Evolutionary conservation across 352 stramenopile species (phyloP).

Genomic region (Phytophthora niederhauseri): DNA sequence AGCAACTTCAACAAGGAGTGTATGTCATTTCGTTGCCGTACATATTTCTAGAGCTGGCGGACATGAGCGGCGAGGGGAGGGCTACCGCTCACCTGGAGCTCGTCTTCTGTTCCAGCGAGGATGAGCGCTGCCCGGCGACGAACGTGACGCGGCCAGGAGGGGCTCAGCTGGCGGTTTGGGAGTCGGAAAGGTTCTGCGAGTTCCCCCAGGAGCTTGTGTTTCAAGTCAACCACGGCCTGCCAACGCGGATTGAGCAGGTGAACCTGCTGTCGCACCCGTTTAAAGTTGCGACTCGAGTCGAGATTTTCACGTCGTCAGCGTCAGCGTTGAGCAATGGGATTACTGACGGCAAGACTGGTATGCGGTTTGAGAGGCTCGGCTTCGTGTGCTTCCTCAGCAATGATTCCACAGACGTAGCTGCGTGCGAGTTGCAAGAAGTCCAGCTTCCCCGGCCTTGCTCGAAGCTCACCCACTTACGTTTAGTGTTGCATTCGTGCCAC

Average conservation of each 20-base stretch:
- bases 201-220: constrained; percentile 68
- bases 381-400: constrained; percentile 47
- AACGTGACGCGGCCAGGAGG: constrained; percentile 17
- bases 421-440: constrained; percentile 63
- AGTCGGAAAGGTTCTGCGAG: constrained; percentile 63
- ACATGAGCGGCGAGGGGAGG: constrained; percentile 6
- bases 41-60: no score
- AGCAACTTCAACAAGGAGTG: constrained; percentile 21
- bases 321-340: background rate
- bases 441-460: constrained; percentile 22
- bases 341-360: constrained; percentile 14
- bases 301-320: constrained; percentile 44
- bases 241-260: constrained; percentile 25
- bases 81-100: constrained; percentile 35
- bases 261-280: constrained; percentile 44
- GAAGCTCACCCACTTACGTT: constrained; percentile 41
- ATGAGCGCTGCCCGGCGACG: constrained; percentile 24
- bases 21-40: constrained; percentile 11
- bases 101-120: constrained; percentile 45
- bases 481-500: constrained; percentile 56
- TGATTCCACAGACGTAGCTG: constrained; percentile 22
- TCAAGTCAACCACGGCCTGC: constrained; percentile 38
- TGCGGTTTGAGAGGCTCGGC: constrained; percentile 45
- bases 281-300: constrained; percentile 54
- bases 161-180: constrained; percentile 31